Evolutionary conservation across 1,284 basidiomycete species (phyloP).

Genomic region (Trichosporon sp.): DNA sequence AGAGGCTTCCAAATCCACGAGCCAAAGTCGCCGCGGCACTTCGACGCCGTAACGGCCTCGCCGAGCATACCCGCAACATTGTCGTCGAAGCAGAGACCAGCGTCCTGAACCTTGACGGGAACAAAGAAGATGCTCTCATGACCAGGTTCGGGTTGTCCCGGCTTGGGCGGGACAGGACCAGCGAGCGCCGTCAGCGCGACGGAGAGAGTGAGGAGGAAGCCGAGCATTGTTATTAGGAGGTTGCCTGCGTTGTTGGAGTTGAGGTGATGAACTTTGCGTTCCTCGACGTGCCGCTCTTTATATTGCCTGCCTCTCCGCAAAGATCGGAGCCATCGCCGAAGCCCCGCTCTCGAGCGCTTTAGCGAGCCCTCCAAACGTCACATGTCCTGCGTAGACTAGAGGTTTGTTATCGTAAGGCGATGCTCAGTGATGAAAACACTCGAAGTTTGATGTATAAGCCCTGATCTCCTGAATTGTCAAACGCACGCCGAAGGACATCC

Average conservation of each 20-base stretch:
- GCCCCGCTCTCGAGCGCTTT: background rate
- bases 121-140: constrained; percentile 3
- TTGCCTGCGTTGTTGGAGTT: background rate
- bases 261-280: background rate
- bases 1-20: background rate
- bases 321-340: background rate
- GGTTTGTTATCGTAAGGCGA: too few species aligned
- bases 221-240: background rate
- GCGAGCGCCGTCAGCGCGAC: background rate
- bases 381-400: background rate
- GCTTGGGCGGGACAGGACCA: background rate
- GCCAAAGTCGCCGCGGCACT: background rate
- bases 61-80: background rate
- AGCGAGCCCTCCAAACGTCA: background rate
- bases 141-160: background rate
- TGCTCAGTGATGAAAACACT: too few species aligned
- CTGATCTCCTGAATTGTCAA: background rate
- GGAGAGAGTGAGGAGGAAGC: background rate
- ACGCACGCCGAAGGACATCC: background rate
- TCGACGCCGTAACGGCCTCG: background rate
- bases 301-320: background rate
- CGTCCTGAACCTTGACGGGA: background rate
- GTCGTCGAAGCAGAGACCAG: background rate
- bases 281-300: background rate
- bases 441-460: background rate